Percentiles rank a stretch among this genome's conserved stretches.
Evolutionary conservation across 2,329 filamentous ascomycete species (phyloP).

Genomic region (Aspergillus nomiae): DNA sequence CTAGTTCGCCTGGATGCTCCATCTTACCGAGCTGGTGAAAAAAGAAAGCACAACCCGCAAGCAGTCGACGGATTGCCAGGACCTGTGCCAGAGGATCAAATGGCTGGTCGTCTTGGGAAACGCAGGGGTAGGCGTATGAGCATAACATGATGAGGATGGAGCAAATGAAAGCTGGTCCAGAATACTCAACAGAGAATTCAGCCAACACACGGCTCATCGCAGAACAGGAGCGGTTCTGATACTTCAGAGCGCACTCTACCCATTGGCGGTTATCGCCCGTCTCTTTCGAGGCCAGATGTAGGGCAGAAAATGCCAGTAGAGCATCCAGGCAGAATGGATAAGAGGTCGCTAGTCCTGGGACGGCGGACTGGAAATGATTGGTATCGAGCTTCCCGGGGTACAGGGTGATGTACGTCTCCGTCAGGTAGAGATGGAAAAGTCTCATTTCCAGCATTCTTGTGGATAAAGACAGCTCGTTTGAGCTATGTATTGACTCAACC

Average conservation of each 20-base stretch:
- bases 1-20: slow-evolving; percentile 25
- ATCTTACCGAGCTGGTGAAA: slow-evolving; percentile 27
- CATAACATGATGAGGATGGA: slow-evolving; percentile 44
- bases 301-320: slow-evolving; percentile 46
- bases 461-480: slow-evolving; percentile 18
- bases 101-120: slow-evolving; percentile 26
- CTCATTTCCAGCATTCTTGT: slow-evolving; percentile 38
- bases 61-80: slow-evolving; percentile 31
- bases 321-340: slow-evolving; percentile 49
- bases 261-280: slow-evolving; percentile 33
- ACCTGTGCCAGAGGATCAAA: slow-evolving; percentile 30
- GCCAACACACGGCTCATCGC: slow-evolving; percentile 36
- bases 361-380: slow-evolving; percentile 36
- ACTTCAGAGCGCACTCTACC: slow-evolving; percentile 37
- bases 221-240: slow-evolving; percentile 39
- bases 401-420: slow-evolving; percentile 37
- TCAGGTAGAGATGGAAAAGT: slow-evolving; percentile 43
- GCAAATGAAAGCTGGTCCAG: slow-evolving; percentile 45
- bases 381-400: slow-evolving; percentile 32
- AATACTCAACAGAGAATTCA: slow-evolving; percentile 43
- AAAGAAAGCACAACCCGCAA: slow-evolving; percentile 34
- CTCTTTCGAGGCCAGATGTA: slow-evolving; percentile 46
- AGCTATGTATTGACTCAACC: slow-evolving; percentile 7
- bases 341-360: slow-evolving; percentile 42
- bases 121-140: slow-evolving; percentile 33